Conservation (phyloP, 73 alveolate species). For the Paramecium pentaurelia region DNA sequence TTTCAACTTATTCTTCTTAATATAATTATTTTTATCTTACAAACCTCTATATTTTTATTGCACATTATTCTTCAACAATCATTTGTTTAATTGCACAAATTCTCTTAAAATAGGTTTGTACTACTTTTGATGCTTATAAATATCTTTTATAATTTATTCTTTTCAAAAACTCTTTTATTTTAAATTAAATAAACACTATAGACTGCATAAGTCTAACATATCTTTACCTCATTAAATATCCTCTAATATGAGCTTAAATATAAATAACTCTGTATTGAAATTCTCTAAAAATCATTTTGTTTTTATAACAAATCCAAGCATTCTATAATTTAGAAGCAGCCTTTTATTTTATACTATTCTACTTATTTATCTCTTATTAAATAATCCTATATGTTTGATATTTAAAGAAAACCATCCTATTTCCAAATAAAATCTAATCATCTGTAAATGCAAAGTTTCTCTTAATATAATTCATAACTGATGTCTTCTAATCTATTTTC, state of each 20-base stretch:
- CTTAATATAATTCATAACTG: not conserved
- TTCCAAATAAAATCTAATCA: slow-evolving; percentile 25
- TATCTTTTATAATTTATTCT: not conserved
- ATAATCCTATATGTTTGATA: not conserved
- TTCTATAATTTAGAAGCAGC: not conserved
- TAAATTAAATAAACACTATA: not conserved
- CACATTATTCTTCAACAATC: slow-evolving; percentile 1
- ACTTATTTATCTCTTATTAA: not conserved
- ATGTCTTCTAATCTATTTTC: not conserved
- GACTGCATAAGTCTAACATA: not conserved
- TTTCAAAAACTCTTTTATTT: not conserved
- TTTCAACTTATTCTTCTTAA: not conserved
- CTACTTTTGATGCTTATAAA: not conserved
- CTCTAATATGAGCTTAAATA: slow-evolving; percentile 17
- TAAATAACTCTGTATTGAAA: not conserved
- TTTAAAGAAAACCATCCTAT: slow-evolving; percentile 32
- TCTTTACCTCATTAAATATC: not conserved
- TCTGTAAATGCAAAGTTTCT: slow-evolving; percentile 1
- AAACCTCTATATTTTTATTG: not conserved
- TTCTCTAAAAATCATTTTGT: not conserved
- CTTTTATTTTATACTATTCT: not conserved
- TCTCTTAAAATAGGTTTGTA: not conserved
- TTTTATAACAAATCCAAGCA: slow-evolving; percentile 7
- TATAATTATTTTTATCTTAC: not conserved
- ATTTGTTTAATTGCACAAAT: not conserved